phyloP scores from a whole-genome alignment of 176 grass and related monocot genomes.

The Oryza meridionalis region DNA sequence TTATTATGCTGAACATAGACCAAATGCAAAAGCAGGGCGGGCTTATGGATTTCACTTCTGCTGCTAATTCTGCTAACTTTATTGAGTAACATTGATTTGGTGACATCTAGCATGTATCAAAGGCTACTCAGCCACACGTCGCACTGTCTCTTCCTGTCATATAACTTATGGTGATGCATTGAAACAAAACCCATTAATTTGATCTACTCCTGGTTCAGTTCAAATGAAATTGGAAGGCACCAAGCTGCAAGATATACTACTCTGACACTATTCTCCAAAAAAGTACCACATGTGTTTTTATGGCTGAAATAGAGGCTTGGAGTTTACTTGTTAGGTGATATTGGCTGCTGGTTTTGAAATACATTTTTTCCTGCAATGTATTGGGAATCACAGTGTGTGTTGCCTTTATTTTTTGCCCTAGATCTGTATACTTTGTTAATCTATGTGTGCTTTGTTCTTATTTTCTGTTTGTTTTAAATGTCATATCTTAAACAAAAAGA shows the following conservation, averaged over 20 bases:
- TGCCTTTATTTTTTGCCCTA: background rate
- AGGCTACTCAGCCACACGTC: background rate
- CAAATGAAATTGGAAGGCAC: background rate
- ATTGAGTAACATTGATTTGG: background rate
- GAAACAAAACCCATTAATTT: background rate
- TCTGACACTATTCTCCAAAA: constrained; percentile 5
- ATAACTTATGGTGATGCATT: background rate
- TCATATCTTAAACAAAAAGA: background rate
- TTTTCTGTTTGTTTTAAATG: constrained; percentile 13
- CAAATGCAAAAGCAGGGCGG: background rate
- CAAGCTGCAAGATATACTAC: background rate
- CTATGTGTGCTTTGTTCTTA: background rate
- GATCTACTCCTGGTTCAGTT: background rate
- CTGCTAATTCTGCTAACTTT: background rate
- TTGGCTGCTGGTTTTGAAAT: background rate
- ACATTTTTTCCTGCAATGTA: background rate
- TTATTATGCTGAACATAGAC: background rate
- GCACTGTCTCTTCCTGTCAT: background rate
- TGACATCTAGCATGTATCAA: background rate
- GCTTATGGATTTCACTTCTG: background rate
- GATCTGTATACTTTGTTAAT: background rate
- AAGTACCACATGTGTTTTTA: background rate
- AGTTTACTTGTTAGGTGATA: constrained; percentile 18
- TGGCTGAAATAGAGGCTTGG: background rate
- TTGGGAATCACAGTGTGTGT: background rate